Evolutionary conservation across 768 basidiomycete genomes (phyloP).

Genomic region (Suillus lakei): DNA sequence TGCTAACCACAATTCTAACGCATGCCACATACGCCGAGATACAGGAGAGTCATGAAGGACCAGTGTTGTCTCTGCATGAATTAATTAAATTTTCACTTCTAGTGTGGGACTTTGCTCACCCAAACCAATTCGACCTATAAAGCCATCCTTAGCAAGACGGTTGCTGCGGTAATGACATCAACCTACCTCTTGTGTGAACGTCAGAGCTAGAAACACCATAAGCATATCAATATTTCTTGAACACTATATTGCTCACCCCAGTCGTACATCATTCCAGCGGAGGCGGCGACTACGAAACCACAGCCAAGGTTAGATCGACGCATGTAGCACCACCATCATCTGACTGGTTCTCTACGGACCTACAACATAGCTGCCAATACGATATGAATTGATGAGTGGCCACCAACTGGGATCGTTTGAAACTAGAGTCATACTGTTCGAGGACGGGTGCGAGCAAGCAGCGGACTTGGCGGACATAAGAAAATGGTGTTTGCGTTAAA

Average conservation of each 20-base stretch:
- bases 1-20: neutral
- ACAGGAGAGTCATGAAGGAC: neutral
- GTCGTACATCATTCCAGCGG: neutral
- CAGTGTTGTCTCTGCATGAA: neutral
- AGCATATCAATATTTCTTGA: neutral
- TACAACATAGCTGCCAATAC: neutral
- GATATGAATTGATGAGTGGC: neutral
- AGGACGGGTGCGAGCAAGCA: neutral
- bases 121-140: neutral
- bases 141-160: neutral
- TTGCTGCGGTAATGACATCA: neutral
- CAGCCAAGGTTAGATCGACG: neutral
- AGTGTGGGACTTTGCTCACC: neutral
- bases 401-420: neutral
- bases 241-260: neutral
- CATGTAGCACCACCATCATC: neutral
- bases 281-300: neutral
- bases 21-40: neutral
- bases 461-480: neutral
- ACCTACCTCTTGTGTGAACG: neutral
- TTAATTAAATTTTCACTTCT: too few relatives aligned
- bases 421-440: neutral
- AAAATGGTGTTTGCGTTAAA: neutral
- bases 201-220: neutral
- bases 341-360: neutral